Evolutionary conservation across 495 filamentous ascomycete species (phyloP), one percentile per base, ranked within the genome.

Genomic region (Hypomontagnella submonticulosa): DNA sequence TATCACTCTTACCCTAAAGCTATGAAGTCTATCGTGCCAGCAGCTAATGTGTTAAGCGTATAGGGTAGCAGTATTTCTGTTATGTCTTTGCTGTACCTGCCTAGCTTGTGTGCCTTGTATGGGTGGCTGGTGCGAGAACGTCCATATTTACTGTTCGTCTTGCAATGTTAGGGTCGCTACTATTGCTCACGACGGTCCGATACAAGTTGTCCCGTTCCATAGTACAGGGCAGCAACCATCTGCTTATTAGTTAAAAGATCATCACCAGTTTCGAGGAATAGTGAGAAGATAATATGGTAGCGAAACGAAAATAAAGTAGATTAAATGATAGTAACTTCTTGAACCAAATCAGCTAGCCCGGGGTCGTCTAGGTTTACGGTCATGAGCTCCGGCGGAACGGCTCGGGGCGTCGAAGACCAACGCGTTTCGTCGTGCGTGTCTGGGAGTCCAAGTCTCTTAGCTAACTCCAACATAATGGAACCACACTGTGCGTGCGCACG

Each of bases 91-190:
- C 33, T 78, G 73, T 27, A 44, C 72, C 9, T 75, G 69, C 13
- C 53, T 78, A 0, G 64, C 72, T 12, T 76, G 74, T 47, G 13
- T 76, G 2, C 74, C 76, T 1, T 73, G 73, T 46, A 16, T 72
- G 3, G 71, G 63, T 4, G 60, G 59, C n/a, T 78, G 74, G 76
- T 78, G 70, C 27, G 73, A 78, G 43, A 66, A 73, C 11, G 66
- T 58, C 10, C 30, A 69, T 44, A 71, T 74, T 30, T 57, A 16
- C 19, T 78, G 76, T 61, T 63, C 63, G 9, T 27, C 47, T 12
- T 78, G 76, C 64, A 34, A 65, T 11, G 68, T 48, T 4, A 59
- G 63, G 11, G 60, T 78, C 0, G 76, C 74, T 19, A 67, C 34
- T 19, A 56, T 70, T 15, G 27, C 50, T 10, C 62, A 74, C 13